Conservation (phyloP, 805 yeast genomes). For the Wickerhamomyces bovis region DNA sequence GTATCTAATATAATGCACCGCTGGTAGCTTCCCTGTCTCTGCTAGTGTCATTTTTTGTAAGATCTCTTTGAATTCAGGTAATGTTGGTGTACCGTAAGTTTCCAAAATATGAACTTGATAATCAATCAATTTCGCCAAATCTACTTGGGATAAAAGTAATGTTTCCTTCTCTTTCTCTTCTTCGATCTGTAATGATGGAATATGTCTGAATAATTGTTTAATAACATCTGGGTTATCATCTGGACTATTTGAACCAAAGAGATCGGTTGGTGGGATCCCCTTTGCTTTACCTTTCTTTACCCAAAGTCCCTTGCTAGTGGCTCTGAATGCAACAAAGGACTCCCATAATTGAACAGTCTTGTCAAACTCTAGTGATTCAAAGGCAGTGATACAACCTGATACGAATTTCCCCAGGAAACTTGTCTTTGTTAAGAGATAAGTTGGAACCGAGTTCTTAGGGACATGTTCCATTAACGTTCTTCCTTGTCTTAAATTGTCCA, state of each 20-base stretch:
- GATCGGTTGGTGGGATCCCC: constrained; percentile 7
- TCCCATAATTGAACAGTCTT: constrained; percentile 38
- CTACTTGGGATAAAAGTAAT: constrained; percentile 43
- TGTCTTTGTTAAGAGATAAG: constrained; percentile 27
- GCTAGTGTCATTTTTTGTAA: constrained; percentile 42
- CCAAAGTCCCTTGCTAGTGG: constrained; percentile 20
- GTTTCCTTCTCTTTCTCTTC: constrained; percentile 13
- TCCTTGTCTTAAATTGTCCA: constrained; percentile 30
- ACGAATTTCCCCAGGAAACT: constrained; percentile 45
- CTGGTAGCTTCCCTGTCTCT: constrained; percentile 37
- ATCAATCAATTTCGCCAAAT: constrained; percentile 42
- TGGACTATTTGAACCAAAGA: constrained; percentile 15
- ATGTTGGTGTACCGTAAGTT: constrained; percentile 43
- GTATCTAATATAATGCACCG: constrained; percentile 52
- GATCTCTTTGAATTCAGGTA: constrained; percentile 35
- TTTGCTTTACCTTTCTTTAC: constrained; percentile 21
- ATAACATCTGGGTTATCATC: constrained; percentile 18
- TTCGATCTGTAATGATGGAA: constrained; percentile 2
- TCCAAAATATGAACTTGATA: constrained; percentile 50
- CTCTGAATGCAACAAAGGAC: constrained; percentile 33
- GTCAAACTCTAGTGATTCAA: constrained; percentile 41
- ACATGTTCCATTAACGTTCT: constrained; percentile 17
- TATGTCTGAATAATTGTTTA: constrained; percentile 6
- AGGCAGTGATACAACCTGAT: constrained; percentile 31
- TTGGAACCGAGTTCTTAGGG: constrained; percentile 10